Evolutionary conservation across 108 stramenopile genomes (phyloP).

Genomic region (Phaeodactylum tricornutum): DNA sequence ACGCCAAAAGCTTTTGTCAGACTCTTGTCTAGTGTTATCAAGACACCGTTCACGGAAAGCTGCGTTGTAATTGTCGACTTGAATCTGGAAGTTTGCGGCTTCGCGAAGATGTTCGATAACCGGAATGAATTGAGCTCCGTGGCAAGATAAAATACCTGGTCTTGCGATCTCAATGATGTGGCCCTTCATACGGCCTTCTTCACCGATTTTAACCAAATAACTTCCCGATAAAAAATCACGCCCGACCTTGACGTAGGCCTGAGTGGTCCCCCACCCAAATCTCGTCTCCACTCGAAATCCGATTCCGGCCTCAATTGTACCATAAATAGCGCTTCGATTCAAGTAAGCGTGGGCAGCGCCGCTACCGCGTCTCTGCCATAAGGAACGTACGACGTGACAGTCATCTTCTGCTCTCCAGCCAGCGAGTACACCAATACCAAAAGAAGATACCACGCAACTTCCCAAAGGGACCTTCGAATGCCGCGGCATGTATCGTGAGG

Average conservation of each 20-base stretch:
- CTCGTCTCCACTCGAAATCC: conserved; percentile 70
- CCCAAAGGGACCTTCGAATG: conserved; percentile 84
- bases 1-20: conserved; percentile 27
- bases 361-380: conserved; percentile 66
- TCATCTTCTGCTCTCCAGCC: conserved; percentile 88
- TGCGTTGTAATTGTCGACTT: conserved; percentile 58
- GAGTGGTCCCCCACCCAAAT: conserved; percentile 46
- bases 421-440: conserved; percentile 77
- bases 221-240: conserved; percentile 37
- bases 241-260: conserved; percentile 51
- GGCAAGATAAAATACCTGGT: conserved; percentile 48
- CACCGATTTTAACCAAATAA: conserved; percentile 40
- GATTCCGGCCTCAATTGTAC: conserved; percentile 57
- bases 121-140: conserved; percentile 67
- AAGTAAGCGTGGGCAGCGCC: conserved; percentile 64
- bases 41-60: conserved; percentile 27
- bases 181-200: conserved; percentile 27
- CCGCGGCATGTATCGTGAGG: conserved; percentile 43
- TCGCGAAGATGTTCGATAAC: conserved; percentile 70
- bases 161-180: conserved; percentile 40
- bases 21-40: conserved; percentile 1
- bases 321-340: conserved; percentile 50
- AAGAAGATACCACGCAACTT: conserved; percentile 70
- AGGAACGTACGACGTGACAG: conserved; percentile 65
- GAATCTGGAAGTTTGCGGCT: conserved; percentile 66